Conservation (phyloP, 2,329 filamentous ascomycete species). For the Chrysosporium keratinophilum region DNA sequence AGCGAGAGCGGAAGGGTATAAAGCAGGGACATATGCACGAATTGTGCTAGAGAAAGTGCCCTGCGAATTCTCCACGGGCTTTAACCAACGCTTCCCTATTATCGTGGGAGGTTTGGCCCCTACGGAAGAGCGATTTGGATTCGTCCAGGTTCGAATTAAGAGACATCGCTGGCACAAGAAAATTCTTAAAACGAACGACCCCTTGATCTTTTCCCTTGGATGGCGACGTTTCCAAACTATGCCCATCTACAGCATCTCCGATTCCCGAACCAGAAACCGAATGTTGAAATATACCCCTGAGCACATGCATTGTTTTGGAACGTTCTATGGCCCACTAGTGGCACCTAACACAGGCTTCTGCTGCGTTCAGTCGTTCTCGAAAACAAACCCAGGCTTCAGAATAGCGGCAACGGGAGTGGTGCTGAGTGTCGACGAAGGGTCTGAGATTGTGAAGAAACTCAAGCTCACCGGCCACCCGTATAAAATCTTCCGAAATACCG, state of each 20-base stretch:
- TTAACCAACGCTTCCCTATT: slow-evolving; percentile 71
- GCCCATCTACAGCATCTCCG: slow-evolving; percentile 89
- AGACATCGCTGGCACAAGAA: slow-evolving; percentile 98
- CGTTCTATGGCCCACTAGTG: slow-evolving; percentile 88
- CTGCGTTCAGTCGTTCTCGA: slow-evolving; percentile 79
- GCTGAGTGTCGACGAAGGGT: slow-evolving; percentile 84
- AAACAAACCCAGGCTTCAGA: slow-evolving; percentile 77
- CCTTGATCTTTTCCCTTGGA: slow-evolving; percentile 89
- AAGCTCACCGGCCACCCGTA: slow-evolving; percentile 88
- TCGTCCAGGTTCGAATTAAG: slow-evolving; percentile 92
- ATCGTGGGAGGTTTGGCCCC: slow-evolving; percentile 84
- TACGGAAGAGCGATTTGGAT: slow-evolving; percentile 92
- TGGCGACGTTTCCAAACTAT: slow-evolving; percentile 91
- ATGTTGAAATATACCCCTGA: slow-evolving; percentile 99
- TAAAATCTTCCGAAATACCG: slow-evolving; percentile 99
- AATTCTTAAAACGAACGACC: slow-evolving; percentile 96
- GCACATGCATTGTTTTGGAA: slow-evolving; percentile 97
- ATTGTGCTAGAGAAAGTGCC: slow-evolving; percentile 83
- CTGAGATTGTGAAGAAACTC: slow-evolving; percentile 98
- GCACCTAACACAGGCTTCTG: slow-evolving; percentile 94
- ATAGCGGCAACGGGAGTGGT: slow-evolving; percentile 92
- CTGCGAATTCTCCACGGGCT: slow-evolving; percentile 75
- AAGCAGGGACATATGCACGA: slow-evolving; percentile 84
- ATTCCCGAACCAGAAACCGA: slow-evolving; percentile 83
- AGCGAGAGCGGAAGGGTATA: slow-evolving; percentile 75